These are phyloP conservation scores for Herpetomonas tarakana DNA, from an alignment of 208 protist genomes.

Conservation along the genomic window DNA sequence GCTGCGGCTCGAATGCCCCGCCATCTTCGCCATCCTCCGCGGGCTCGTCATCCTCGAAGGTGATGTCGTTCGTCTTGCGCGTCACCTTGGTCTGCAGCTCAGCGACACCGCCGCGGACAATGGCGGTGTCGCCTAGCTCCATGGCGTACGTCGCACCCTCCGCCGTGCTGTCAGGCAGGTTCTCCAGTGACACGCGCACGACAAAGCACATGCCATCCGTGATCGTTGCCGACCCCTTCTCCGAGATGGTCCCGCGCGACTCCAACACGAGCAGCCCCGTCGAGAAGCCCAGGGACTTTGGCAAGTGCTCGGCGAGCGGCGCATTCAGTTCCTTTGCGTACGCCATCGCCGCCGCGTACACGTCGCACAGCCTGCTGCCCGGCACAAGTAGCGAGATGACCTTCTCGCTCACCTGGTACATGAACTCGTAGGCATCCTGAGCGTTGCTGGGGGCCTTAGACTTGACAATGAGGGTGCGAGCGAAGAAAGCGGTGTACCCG, in stretches of 20 bases:
- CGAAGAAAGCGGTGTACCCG: constrained; percentile 77
- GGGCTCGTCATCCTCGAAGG: constrained; percentile 52
- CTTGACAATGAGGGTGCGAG: constrained; percentile 76
- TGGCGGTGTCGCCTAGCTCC: constrained; percentile 82
- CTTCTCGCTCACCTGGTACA: constrained; percentile 67
- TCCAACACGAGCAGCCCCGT: constrained; percentile 85
- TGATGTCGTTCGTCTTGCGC: constrained; percentile 63
- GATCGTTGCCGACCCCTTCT: constrained; percentile 64
- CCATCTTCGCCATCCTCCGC: constrained; percentile 13
- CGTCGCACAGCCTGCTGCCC: constrained; percentile 50
- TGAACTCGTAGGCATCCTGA: constrained; percentile 75
- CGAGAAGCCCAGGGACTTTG: constrained; percentile 72
- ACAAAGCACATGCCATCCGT: constrained; percentile 83
- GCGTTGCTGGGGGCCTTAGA: constrained; percentile 49
- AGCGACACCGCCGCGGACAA: constrained; percentile 50
- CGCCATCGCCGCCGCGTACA: constrained; percentile 48
- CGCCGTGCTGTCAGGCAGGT: constrained; percentile 25
- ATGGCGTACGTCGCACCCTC: constrained; percentile 40
- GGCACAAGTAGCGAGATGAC: constrained; percentile 56
- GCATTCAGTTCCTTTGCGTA: constrained; percentile 46
- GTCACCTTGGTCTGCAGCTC: constrained; percentile 74
- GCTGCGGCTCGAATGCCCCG: constrained; percentile 6
- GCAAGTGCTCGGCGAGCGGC: constrained; percentile 38
- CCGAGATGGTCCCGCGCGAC: constrained; percentile 71
- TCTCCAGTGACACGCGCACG: constrained; percentile 69